Evolutionary conservation across 768 basidiomycete species (phyloP), one percentile per base, ranked within the genome.

Genomic region (Collybia sp.): DNA sequence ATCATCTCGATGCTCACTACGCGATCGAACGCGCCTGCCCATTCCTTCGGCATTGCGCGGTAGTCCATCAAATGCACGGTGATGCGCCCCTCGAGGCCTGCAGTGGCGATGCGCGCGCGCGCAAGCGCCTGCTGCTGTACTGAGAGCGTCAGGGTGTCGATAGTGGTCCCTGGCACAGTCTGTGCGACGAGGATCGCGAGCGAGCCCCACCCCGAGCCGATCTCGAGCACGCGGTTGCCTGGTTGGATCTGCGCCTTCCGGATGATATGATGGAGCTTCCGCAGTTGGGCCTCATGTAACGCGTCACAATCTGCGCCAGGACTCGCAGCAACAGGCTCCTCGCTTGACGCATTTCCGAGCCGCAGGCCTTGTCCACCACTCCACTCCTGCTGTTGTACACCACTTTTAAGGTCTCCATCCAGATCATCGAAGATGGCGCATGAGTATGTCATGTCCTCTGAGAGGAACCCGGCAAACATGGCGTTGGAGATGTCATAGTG

Each of bases 1-100:
- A 88, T 76, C 85, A 88, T 88, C 67, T 87, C 86, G 40, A 87
- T 69, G 49, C 84, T 86, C 18, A 89, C 71, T n/a, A 89, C 70
- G 8, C 86, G 62, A 53, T 88, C 83, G 54, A 89, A 90, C 5
- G 64, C 53, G 15, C 76, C 75, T 52, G 75, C 65, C 85, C 85
- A 88, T 25, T 79, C 75, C 2, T 60, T 43, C 1, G 82, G 83
- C 70, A 86, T 75, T 34, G 70, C 65, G 17, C 86, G 64, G 57
- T 88, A 90, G 53, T 88, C 87, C 76, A 89, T 77, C n/a, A 85
- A 60, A 63, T 88, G 85, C 1, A 88, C 83, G 11, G 62, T 69
- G 40, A 89, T 76, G 17, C 76, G 67, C 10, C 70, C 71, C 30
- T 68, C 59, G 10, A 79, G 58, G 4, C 83, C 83, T 9, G 74